Percentiles rank a stretch among this genome's conserved stretches.
These are phyloP conservation scores for Orbilia quercus DNA, from an alignment of 2,329 filamentous ascomycete species.

Conservation along the genomic window DNA sequence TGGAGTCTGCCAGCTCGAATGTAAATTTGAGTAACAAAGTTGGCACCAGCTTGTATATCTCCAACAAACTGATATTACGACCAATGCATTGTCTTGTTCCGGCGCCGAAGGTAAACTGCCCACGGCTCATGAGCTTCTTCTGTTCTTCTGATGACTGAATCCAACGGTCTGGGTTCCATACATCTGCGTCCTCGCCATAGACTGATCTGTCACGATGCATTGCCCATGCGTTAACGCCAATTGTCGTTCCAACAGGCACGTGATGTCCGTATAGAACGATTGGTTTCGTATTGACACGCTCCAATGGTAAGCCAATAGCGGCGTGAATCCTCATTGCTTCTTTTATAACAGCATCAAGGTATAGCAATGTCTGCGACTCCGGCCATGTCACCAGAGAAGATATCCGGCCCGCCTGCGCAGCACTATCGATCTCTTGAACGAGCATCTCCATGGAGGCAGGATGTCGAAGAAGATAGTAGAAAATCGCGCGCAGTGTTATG, in stretches of 20 bases:
- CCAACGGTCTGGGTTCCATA: constrained; percentile 63
- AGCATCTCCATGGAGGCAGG: constrained; percentile 62
- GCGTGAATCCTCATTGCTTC: constrained; percentile 82
- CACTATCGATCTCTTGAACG: constrained; percentile 63
- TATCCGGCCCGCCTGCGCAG: constrained; percentile 38
- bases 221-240: constrained; percentile 66
- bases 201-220: constrained; percentile 64
- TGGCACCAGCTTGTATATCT: constrained; percentile 58
- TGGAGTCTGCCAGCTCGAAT: constrained; percentile 34
- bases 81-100: constrained; percentile 58
- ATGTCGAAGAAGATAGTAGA: constrained; percentile 63
- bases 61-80: constrained; percentile 58
- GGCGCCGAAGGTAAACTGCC: constrained; percentile 44
- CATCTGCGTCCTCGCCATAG: constrained; percentile 64
- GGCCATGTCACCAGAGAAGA: constrained; percentile 58
- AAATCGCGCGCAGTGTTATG: constrained; percentile 63
- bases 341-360: constrained; percentile 81
- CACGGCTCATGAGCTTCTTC: constrained; percentile 49
- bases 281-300: constrained; percentile 71
- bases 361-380: constrained; percentile 69
- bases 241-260: constrained; percentile 64
- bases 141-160: constrained; percentile 37
- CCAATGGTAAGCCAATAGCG: constrained; percentile 76
- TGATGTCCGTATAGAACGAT: constrained; percentile 62
- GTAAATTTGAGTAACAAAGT: constrained; percentile 35